phyloP scores from a whole-genome alignment of 164 flowering plant species.

The Tetracentron sinense region DNA sequence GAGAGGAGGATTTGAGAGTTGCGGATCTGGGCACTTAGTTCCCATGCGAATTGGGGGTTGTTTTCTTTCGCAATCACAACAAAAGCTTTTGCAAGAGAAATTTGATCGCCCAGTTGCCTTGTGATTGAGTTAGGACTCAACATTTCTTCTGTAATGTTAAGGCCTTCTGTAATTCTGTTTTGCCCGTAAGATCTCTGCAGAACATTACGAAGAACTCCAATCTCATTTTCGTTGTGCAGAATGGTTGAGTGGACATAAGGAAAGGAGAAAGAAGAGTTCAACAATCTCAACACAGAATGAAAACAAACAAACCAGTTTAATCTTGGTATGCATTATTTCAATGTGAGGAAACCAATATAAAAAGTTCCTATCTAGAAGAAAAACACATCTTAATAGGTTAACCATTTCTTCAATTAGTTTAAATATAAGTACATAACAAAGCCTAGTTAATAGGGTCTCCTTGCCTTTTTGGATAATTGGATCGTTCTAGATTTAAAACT shows the following conservation, averaged over 20 bases:
- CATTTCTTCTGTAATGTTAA: slow-evolving; percentile 82
- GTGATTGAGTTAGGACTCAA: slow-evolving; percentile 59
- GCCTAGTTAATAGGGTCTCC: neutral
- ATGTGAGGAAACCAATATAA: too few relatives aligned
- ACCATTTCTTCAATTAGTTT: too few relatives aligned
- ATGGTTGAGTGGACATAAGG: neutral
- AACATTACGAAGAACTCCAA: slow-evolving; percentile 7
- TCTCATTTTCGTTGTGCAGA: neutral
- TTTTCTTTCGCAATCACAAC: slow-evolving; percentile 84
- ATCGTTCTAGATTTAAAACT: neutral
- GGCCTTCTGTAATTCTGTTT: slow-evolving; percentile 46
- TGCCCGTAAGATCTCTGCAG: slow-evolving; percentile 44
- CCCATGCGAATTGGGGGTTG: slow-evolving; percentile 87
- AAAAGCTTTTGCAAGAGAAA: slow-evolving; percentile 73
- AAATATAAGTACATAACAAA: too few relatives aligned
- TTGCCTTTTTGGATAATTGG: neutral
- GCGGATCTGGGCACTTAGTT: slow-evolving; percentile 82
- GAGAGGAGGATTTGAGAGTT: slow-evolving; percentile 74
- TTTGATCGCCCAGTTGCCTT: slow-evolving; percentile 72
- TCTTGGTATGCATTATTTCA: neutral
- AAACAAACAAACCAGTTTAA: neutral
- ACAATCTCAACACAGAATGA: neutral
- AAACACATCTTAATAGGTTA: too few relatives aligned
- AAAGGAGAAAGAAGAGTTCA: neutral
- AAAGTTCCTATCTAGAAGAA: too few relatives aligned